Evolutionary conservation across 2,329 filamentous ascomycete genomes (phyloP), one percentile per base, ranked within the genome.

Genomic region (Myriangium duriaei): DNA sequence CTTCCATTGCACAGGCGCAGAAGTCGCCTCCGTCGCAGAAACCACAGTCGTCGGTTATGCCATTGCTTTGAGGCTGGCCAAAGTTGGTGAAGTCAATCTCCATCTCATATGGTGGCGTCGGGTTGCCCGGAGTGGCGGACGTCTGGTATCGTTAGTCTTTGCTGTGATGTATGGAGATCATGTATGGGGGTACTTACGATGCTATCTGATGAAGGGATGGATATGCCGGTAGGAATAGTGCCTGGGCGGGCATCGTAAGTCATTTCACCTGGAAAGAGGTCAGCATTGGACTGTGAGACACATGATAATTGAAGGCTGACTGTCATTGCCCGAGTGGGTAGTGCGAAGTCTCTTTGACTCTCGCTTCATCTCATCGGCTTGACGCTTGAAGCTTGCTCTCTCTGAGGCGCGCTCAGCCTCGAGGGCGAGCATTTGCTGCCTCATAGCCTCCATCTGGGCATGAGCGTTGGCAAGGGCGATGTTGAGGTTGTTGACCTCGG

Each of bases 401-500:
- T 31, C 17, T 24, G 37, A 15, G 24, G 10, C 4, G 18, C 33
- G 9, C 24, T 29, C 3, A n/a, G 29, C 11, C 14, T 12, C 17
- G 16, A 26, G 31, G 36, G 13, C 30, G 13, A 6, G 29, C 18
- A 13, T 19, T 12, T 15, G 11, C 30, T 11, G 31, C 11, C 16
- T 19, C 12, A 36, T 21, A 11, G 15, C 9, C 11, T 11, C n/a
- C 15, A 19, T 34, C 6, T 30, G 15, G 4, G 11, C 10, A 2
- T 15, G 11, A 19, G 96, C 62, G n/a, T 26, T 7, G n/a, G 7
- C n/a, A 7, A 98, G 68, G 60, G 88, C 87, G 45, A 96, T 71
- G 78, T 96, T 96, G 56, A 96, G 81, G 41, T 96, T 96, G 81
- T 96, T 95, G 50, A 88, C 88, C 71, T 91, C 92, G 55, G 85